Evolutionary conservation across 1,139 yeast species (phyloP).

Genomic region (Suhomyces guaymorum): DNA sequence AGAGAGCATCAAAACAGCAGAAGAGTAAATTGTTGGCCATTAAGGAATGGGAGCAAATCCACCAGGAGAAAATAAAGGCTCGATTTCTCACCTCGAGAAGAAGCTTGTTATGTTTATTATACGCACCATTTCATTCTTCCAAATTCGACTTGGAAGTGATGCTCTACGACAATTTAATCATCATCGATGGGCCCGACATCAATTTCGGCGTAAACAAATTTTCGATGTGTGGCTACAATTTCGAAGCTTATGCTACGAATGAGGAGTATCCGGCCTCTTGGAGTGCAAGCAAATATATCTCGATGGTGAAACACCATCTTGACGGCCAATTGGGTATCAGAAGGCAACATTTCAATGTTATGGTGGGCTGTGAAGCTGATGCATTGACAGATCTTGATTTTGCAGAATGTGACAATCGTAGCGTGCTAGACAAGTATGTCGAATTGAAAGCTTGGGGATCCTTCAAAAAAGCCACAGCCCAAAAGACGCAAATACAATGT

Average conservation of each 20-base stretch:
- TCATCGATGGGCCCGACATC: slow-evolving; percentile 3
- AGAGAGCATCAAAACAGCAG: slow-evolving; percentile 1
- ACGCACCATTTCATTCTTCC: background rate
- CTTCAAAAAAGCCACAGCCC: background rate
- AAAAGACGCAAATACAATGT: slow-evolving; percentile 6
- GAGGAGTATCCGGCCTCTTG: slow-evolving; percentile 3
- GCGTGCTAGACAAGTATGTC: slow-evolving; percentile 7
- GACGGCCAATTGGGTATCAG: background rate
- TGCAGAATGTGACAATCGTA: slow-evolving; percentile 1
- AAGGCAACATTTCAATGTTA: background rate
- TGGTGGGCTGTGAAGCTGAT: slow-evolving; percentile 10
- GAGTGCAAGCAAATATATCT: slow-evolving; percentile 4
- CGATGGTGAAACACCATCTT: slow-evolving; percentile 6
- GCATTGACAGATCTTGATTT: slow-evolving; percentile 6
- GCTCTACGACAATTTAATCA: slow-evolving; percentile 3
- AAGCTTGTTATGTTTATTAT: slow-evolving; percentile 1
- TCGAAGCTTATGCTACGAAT: slow-evolving; percentile 8
- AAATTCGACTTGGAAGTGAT: slow-evolving; percentile 1
- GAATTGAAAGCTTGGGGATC: slow-evolving; percentile 9
- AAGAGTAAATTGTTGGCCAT: slow-evolving; percentile 5
- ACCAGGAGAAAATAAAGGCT: background rate
- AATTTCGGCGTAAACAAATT: background rate
- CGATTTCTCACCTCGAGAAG: slow-evolving; percentile 8
- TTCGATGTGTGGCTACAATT: slow-evolving; percentile 10
- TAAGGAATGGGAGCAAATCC: slow-evolving; percentile 3